These are phyloP conservation scores for Crucibulum laeve DNA, from an alignment of 768 basidiomycete species.

Conservation along the genomic window DNA sequence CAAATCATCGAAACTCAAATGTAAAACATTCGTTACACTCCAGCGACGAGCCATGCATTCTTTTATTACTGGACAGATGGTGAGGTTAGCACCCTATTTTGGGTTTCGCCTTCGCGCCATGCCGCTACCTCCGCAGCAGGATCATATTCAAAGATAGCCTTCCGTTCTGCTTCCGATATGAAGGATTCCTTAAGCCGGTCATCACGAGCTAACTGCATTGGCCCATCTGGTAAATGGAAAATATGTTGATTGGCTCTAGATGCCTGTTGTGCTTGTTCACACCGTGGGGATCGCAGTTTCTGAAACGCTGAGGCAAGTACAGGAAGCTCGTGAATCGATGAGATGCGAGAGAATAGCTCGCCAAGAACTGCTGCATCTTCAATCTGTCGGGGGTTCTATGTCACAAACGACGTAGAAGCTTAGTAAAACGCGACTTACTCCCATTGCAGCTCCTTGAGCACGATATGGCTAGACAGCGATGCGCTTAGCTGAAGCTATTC, in stretches of 20 bases:
- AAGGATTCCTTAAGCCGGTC: too few species aligned
- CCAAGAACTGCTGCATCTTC: slow-evolving; percentile 50
- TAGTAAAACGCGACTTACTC: slow-evolving; percentile 21
- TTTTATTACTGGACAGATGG: too few species aligned
- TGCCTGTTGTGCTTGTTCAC: slow-evolving; percentile 42
- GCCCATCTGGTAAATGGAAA: slow-evolving; percentile 58
- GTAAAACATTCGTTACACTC: too few species aligned
- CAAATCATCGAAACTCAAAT: too few species aligned
- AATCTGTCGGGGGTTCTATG: slow-evolving; percentile 20
- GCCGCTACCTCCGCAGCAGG: too few species aligned
- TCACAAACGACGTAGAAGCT: neutral
- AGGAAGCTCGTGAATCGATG: slow-evolving; percentile 35
- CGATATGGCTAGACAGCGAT: slow-evolving; percentile 37
- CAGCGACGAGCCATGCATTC: too few species aligned
- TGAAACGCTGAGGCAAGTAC: slow-evolving; percentile 50
- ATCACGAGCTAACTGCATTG: slow-evolving; percentile 51
- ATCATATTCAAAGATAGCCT: too few species aligned
- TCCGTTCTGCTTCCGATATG: too few species aligned
- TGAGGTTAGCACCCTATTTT: too few species aligned
- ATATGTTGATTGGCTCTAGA: slow-evolving; percentile 47
- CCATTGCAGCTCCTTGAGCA: slow-evolving; percentile 54
- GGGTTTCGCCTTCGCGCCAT: too few species aligned
- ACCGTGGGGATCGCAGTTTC: slow-evolving; percentile 43
- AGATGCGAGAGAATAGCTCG: slow-evolving; percentile 45
- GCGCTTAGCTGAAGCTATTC: neutral